Evolutionary conservation across 2,329 filamentous ascomycete genomes (phyloP), one percentile per base, ranked within the genome.

Genomic region (Grosmannia clavigera): DNA sequence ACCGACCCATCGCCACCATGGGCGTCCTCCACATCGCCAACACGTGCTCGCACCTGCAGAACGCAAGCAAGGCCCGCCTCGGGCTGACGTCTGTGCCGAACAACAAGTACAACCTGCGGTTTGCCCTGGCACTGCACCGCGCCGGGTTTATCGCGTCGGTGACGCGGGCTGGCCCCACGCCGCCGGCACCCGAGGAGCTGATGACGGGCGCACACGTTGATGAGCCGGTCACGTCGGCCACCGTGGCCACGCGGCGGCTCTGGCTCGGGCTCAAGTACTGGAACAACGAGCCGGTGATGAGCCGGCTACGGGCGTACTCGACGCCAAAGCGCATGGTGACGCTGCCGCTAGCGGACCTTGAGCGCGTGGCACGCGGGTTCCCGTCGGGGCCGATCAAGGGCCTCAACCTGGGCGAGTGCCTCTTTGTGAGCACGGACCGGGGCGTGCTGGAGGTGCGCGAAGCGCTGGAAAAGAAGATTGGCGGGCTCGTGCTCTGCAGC

Each of bases 181-280:
- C 81, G 0, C 81, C 81, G 0, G 72, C 76, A 25, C 73, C 75
- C 2, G 74, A 77, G 25, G 68, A 74, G 27, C 72, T 82, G 65
- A 65, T 73, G 50, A 72, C 76, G 12, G 64, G 61, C 48, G 38
- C 27, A 0, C 58, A 60, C 54, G 63, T 70, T 63, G 72, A 80
- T 31, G 81, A 81, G 63, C 77, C 76, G 16, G 78, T 89, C 61
- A 90, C 86, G 55, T 76, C 78, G 63, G 78, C 76, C 67, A 96
- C 95, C 73, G 82, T 90, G 46, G 81, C 90, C 5, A 80, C 77
- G 48, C 81, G 89, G 69, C 80, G 92, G 62, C 76, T 96, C 65
- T 96, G 92, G 92, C 74, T 96, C 14, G 90, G 90, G 1, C 76
- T 96, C 68, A 96, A 96, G 76, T 96, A 96, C 80, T 89, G 83